These are phyloP conservation scores for Sextonia rubra DNA, from an alignment of 164 flowering plant genomes.

Conservation along the genomic window DNA sequence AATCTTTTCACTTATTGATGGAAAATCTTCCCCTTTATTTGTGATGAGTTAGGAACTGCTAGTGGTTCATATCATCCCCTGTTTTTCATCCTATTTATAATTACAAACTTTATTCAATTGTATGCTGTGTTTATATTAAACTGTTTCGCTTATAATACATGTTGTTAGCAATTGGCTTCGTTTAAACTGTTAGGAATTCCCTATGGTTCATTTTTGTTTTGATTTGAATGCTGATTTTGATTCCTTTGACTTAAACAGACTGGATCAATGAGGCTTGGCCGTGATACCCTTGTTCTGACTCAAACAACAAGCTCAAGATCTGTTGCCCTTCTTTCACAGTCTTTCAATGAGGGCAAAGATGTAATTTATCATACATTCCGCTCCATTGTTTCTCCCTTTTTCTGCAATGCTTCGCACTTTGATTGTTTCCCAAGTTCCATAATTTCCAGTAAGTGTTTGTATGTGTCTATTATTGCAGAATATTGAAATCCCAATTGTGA, in stretches of 20 bases:
- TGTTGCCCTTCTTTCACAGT: slow-evolving; percentile 56
- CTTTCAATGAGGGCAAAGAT: slow-evolving; percentile 54
- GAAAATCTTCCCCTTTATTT: too few species aligned
- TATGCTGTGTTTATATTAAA: background rate
- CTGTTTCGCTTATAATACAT: background rate
- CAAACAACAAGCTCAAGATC: slow-evolving; percentile 56
- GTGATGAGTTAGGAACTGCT: too few species aligned
- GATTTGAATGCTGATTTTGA: background rate
- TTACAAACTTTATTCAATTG: too few species aligned
- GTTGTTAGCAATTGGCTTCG: background rate
- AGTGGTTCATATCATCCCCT: too few species aligned
- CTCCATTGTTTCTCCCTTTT: background rate
- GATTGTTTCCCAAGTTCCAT: background rate
- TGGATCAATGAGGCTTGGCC: slow-evolving; percentile 56
- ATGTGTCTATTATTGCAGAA: slow-evolving; percentile 29
- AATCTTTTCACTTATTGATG: background rate
- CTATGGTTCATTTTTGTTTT: background rate
- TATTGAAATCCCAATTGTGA: slow-evolving; percentile 54
- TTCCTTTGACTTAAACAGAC: slow-evolving; percentile 31
- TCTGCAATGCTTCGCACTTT: background rate
- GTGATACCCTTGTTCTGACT: slow-evolving; percentile 53
- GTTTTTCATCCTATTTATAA: too few species aligned
- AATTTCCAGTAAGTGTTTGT: background rate
- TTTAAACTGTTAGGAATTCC: background rate
- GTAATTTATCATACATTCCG: slow-evolving; percentile 18